Evolutionary conservation across 495 filamentous ascomycete species (phyloP).

Genomic region (Clavariopsis aquatica): DNA sequence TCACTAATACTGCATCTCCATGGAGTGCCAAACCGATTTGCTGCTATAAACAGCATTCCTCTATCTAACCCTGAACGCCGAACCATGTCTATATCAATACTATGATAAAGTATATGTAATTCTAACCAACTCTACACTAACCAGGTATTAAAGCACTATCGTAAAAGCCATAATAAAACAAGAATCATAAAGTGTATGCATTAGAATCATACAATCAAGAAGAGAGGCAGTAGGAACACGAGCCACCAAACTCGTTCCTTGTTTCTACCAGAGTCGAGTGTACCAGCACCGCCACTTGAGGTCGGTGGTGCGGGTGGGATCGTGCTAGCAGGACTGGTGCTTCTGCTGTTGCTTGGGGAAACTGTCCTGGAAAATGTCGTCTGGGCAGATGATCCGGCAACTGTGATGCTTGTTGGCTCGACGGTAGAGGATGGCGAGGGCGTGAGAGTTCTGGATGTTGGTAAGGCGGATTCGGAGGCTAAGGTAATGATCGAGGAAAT

Average conservation of each 20-base stretch:
- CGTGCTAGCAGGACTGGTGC: constrained; percentile 1
- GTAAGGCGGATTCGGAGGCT: not conserved
- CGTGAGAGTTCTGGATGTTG: not conserved
- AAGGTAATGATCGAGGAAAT: not conserved
- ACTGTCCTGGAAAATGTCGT: constrained; percentile 9
- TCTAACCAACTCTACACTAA: not conserved
- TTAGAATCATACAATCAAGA: not conserved
- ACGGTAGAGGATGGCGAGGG: not conserved
- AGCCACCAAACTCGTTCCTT: constrained; percentile 31
- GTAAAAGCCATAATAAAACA: constrained; percentile 16
- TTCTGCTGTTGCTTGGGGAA: not conserved
- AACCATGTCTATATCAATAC: not conserved
- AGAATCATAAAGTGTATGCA: not conserved
- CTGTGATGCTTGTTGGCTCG: constrained; percentile 1
- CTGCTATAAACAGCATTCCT: not conserved
- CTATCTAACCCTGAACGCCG: not conserved
- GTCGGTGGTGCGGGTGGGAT: constrained; percentile 23
- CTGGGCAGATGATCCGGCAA: constrained; percentile 1
- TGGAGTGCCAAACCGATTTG: not conserved
- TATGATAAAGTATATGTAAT: constrained; percentile 1
- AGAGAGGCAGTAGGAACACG: constrained; percentile 15
- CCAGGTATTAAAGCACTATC: constrained; percentile 15
- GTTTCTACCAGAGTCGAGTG: not conserved
- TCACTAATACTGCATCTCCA: not conserved
- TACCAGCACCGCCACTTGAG: not conserved